Evolutionary conservation across 768 basidiomycete species (phyloP), one percentile per base, ranked within the genome.

Genomic region (Mycena rebaudengoi): DNA sequence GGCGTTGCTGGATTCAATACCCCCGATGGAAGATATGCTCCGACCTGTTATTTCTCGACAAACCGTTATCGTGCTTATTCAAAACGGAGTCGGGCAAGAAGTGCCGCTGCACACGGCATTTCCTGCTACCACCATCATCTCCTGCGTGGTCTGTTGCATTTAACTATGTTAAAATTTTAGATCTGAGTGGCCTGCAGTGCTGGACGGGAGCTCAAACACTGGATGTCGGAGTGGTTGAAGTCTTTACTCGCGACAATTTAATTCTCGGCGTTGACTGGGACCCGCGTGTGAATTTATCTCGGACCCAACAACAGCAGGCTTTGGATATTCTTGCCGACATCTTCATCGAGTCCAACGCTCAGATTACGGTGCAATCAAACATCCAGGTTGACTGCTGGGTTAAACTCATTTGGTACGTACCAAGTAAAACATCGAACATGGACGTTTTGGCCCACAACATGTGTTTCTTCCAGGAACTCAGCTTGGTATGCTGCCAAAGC

Each of bases 1-100:
- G 35, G 45, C 62, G 29, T 49, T 63, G 6, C n/a, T 57, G 30
- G 62, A 63, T 21, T 51, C 51, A 18, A 53, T 8, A 4, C 60
- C 60, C 13, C 28, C 60, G 7, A 33, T 63, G 37, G 54, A 46
- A 26, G 62, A 63, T 13, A 30, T 63, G 11, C 13, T 63, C 45
- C 21, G 30, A 35, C 62, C 62, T 8, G 54, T 63, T 16, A 43
- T 63, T 30, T 37, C 46, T 2, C 35, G 25, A 11, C 40, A 55
- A 29, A 50, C 62, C 4, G 54, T 55, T 5, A 56, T 63, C n/a
- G n/a, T 63, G 12, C 25, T 63, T 46, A 63, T 63, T 20, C 62
- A 63, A 25, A 63, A 63, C 21, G 62, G 62, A 4, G 44, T 63
- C 43, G 62, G 62, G 18, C 53, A 56, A 16, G 62, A 63, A 28